Conservation (phyloP, 768 basidiomycete species). For the Lactarius sp. region DNA sequence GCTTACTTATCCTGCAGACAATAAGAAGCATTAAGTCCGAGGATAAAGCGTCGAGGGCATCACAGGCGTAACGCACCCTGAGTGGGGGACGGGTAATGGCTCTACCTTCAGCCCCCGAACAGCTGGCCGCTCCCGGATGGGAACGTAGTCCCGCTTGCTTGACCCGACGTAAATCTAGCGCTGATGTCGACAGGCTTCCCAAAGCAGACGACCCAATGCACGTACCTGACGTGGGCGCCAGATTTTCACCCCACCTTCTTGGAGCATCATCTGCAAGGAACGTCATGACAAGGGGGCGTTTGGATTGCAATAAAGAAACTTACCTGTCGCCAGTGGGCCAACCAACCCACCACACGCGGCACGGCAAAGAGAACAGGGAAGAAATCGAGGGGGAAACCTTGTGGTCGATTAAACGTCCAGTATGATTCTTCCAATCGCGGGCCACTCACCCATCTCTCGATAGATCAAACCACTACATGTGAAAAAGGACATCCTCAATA, state of each 20-base stretch:
- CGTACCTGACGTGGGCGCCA: constrained; percentile 82
- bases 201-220: background rate
- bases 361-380: constrained; percentile 93
- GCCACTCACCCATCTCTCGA: constrained; percentile 74
- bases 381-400: constrained; percentile 89
- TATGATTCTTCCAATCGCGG: constrained; percentile 1
- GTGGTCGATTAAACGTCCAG: constrained; percentile 3
- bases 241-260: constrained; percentile 85
- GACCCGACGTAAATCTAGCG: constrained; percentile 68
- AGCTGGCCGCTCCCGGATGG: constrained; percentile 51
- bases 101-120: constrained; percentile 53
- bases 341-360: constrained; percentile 89
- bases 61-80: constrained; percentile 52
- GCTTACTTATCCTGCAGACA: constrained; percentile 53
- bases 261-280: constrained; percentile 74
- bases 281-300: background rate
- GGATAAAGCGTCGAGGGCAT: background rate
- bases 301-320: constrained; percentile 10
- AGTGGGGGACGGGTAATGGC: constrained; percentile 62
- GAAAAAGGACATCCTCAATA: background rate
- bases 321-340: constrained; percentile 89
- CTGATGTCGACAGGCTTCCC: background rate
- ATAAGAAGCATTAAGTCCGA: constrained; percentile 5
- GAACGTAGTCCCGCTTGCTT: constrained; percentile 68
- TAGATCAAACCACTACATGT: constrained; percentile 73